Percentiles rank a stretch among this genome's conserved stretches.
phyloP scores from a whole-genome alignment of 495 filamentous ascomycete species.

The Chaetomium cochliodes region DNA sequence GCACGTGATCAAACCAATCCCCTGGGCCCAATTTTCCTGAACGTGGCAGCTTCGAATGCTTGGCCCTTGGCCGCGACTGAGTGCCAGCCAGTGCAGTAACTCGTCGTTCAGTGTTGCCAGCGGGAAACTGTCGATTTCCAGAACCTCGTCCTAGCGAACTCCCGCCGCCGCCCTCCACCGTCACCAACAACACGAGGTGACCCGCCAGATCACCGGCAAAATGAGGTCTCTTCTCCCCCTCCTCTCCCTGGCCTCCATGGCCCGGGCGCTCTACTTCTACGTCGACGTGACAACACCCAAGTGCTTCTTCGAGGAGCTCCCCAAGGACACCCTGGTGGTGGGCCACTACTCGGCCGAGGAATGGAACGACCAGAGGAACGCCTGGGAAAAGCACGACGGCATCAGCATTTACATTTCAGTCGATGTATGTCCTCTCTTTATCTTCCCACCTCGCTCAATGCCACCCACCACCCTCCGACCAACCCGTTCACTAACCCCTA shows the following conservation, averaged over 20 bases:
- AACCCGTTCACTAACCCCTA: neutral
- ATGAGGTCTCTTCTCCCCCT: constrained; percentile 54
- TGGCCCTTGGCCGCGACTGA: constrained; percentile 21
- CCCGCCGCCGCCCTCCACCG: neutral
- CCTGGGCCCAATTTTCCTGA: constrained; percentile 41
- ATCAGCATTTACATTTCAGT: constrained; percentile 87
- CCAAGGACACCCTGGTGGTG: constrained; percentile 94
- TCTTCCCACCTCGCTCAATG: neutral
- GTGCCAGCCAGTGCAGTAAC: neutral
- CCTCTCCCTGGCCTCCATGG: constrained; percentile 50
- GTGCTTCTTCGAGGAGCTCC: constrained; percentile 97
- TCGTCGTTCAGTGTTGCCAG: neutral
- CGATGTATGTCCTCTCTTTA: constrained; percentile 51
- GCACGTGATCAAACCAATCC: constrained; percentile 34
- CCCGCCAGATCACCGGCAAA: constrained; percentile 16
- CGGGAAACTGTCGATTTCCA: constrained; percentile 10
- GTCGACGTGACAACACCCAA: constrained; percentile 77
- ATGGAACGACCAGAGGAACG: constrained; percentile 62
- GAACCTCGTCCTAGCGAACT: neutral
- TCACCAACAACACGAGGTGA: constrained; percentile 12
- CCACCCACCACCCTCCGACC: neutral
- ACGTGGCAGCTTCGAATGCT: constrained; percentile 48
- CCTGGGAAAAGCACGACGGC: constrained; percentile 66
- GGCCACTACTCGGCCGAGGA: constrained; percentile 85
- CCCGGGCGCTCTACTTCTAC: constrained; percentile 91